Evolutionary conservation across 208 protist genomes (phyloP).

Genomic region (Histomonas meleagridis): DNA sequence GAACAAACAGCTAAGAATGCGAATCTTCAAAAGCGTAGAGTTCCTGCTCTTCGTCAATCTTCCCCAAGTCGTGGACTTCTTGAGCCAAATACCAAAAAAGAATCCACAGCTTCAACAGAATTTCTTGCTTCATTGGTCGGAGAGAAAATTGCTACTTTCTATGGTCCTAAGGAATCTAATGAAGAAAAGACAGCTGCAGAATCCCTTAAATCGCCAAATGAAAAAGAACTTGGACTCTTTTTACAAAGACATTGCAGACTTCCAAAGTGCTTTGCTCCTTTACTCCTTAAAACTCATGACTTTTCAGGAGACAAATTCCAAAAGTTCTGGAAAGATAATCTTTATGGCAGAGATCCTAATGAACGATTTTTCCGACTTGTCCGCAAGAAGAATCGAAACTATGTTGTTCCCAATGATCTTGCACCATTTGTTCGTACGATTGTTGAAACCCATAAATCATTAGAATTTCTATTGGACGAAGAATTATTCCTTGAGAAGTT

Average conservation of each 20-base stretch:
- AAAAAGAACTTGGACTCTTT: neutral
- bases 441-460: neutral
- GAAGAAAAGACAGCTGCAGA: neutral
- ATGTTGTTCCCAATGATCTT: neutral
- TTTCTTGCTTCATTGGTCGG: neutral
- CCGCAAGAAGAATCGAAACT: neutral
- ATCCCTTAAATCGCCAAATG: neutral
- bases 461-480: neutral
- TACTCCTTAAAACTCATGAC: neutral
- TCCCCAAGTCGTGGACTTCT: neutral
- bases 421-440: neutral
- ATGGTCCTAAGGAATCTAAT: neutral
- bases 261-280: conserved; percentile 8
- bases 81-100: neutral
- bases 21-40: neutral
- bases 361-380: conserved; percentile 13
- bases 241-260: neutral
- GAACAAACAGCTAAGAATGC: neutral
- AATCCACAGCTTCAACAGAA: neutral
- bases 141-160: neutral
- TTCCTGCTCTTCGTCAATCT: neutral
- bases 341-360: neutral
- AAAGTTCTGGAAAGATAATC: neutral
- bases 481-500: neutral
- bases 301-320: neutral